These are phyloP conservation scores for Podaxis carcinomalis DNA, from an alignment of 768 basidiomycete species.

Conservation along the genomic window DNA sequence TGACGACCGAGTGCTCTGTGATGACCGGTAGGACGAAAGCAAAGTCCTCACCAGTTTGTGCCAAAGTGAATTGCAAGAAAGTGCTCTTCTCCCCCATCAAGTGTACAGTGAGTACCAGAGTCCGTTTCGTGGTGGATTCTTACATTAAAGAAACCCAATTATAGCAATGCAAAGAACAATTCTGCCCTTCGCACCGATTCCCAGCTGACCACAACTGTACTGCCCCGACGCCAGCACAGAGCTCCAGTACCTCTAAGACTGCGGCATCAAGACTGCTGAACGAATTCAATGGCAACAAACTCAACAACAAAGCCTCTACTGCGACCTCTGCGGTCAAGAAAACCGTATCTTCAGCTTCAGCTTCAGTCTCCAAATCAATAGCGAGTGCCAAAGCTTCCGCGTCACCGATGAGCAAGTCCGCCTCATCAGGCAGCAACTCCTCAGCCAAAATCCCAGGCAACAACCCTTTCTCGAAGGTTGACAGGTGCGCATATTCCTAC, in stretches of 20 bases:
- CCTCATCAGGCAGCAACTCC: constrained; percentile 12
- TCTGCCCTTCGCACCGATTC: constrained; percentile 78
- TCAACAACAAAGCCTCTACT: constrained; percentile 35
- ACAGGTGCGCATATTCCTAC: constrained; percentile 54
- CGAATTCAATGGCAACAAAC: constrained; percentile 38
- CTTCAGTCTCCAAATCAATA: constrained; percentile 26
- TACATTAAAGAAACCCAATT: not conserved
- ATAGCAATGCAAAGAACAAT: constrained; percentile 69
- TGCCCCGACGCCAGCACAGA: constrained; percentile 16
- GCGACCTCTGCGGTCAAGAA: constrained; percentile 20
- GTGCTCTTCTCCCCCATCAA: constrained; percentile 68
- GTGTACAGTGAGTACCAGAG: constrained; percentile 56
- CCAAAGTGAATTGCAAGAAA: constrained; percentile 63
- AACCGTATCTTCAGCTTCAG: constrained; percentile 12
- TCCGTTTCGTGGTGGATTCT: not conserved
- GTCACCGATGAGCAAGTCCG: constrained; percentile 14
- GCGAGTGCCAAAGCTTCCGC: constrained; percentile 21
- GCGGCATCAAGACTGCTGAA: constrained; percentile 17
- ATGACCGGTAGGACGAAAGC: constrained; percentile 54
- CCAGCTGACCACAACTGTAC: constrained; percentile 65
- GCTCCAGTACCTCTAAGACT: constrained; percentile 14
- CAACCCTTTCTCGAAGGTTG: constrained; percentile 43
- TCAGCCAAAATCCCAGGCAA: constrained; percentile 18
- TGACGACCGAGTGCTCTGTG: constrained; percentile 60
- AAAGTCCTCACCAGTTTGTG: constrained; percentile 54